phyloP scores from a whole-genome alignment of 805 yeast species.

The Yarrowia porcina region DNA sequence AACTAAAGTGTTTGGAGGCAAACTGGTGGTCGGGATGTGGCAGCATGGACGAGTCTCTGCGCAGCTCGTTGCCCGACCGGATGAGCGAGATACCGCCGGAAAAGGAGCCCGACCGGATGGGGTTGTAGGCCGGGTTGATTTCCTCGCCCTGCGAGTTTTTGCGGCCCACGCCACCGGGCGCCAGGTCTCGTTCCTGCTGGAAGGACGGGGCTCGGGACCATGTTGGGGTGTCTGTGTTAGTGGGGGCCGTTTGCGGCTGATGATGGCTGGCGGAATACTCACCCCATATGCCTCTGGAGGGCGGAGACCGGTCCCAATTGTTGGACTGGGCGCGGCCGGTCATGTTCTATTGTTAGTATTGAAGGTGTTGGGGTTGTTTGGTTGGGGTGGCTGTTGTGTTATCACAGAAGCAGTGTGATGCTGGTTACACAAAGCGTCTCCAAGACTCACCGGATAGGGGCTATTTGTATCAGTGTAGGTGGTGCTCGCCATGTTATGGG shows the following conservation, averaged over 20 bases:
- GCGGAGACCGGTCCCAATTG: conserved; percentile 25
- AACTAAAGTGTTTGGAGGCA: conserved; percentile 14
- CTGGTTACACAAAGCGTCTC: neutral
- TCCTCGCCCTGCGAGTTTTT: conserved; percentile 25
- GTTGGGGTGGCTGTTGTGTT: too few species aligned
- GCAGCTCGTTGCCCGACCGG: conserved; percentile 17
- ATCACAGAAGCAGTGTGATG: too few species aligned
- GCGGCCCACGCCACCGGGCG: conserved; percentile 25
- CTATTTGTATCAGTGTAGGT: conserved; percentile 20
- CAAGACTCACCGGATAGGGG: conserved; percentile 8
- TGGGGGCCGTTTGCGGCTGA: neutral
- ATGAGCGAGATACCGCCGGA: conserved; percentile 25
- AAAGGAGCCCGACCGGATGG: conserved; percentile 20
- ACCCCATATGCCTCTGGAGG: conserved; percentile 22
- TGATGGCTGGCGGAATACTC: neutral
- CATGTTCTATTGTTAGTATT: conserved; percentile 21
- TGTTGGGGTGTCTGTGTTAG: conserved; percentile 25
- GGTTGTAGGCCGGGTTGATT: conserved; percentile 24
- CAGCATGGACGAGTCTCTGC: conserved; percentile 20
- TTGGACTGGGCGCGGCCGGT: conserved; percentile 24
- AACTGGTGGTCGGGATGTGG: conserved; percentile 17
- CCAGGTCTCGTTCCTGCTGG: conserved; percentile 20
- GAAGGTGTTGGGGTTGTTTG: neutral
- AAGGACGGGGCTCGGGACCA: conserved; percentile 22
- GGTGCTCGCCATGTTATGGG: conserved; percentile 25